Evolutionary conservation across 495 filamentous ascomycete species (phyloP), one percentile per base, ranked within the genome.

Genomic region (Durotheca rogersii): DNA sequence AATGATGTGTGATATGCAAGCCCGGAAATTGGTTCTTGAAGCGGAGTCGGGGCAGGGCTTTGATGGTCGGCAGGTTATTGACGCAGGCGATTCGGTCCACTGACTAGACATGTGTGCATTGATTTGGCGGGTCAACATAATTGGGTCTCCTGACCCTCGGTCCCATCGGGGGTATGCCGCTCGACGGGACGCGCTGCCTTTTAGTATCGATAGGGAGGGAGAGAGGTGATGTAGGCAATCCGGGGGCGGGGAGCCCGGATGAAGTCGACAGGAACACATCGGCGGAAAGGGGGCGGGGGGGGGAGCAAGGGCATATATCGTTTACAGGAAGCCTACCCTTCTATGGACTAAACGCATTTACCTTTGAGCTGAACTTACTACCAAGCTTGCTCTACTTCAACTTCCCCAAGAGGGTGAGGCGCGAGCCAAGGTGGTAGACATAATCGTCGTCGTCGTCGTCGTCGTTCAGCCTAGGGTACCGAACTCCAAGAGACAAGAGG

Each of bases 11-110:
- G n/a, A 34, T 36, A 30, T 39, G 20, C 25, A 27, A 38, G 12
- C 20, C 43, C 31, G 29, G 36, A 30, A 21, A 31, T 41, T 36
- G 52, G 45, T 33, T 41, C 29, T 20, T 19, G 11, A 23, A 45
- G 29, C 17, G 43, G 45, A 54, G 31, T 47, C 32, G 43, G 43
- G 39, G 11, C 18, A 12, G 39, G 34, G 32, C 12, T 32, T 37
- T 32, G 16, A 27, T 20, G 51, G 43, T 51, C 37, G 35, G 48
- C 34, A 36, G 30, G 35, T 30, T 44, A 43, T 30, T 48, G 19
- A 58, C 21, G 39, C 47, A 31, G 23, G 21, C 19, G 15, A 32
- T 16, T 23, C 33, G 44, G 45, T 47, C 23, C 27, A 49, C 16
- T 21, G 19, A 43, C 27, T 44, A 53, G 45, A 49, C n/a, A 15